These are phyloP conservation scores for Entelexis paramagnoliae DNA, from an alignment of 1,139 yeast species.

Conservation along the genomic window DNA sequence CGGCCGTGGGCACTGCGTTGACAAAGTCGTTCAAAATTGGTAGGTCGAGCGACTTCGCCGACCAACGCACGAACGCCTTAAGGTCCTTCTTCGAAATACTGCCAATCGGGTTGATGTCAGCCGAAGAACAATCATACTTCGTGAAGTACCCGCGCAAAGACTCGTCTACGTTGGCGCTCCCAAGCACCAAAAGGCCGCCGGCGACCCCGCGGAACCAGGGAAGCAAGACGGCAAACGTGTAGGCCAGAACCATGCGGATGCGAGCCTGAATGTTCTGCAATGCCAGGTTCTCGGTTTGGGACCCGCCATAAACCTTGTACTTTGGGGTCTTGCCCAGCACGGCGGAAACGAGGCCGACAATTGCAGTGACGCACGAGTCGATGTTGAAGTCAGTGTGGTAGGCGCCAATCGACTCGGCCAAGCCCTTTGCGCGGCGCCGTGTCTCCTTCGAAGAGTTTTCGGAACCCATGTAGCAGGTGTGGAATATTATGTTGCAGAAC, in stretches of 20 bases:
- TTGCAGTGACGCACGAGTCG: conserved; percentile 70
- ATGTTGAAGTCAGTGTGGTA: conserved; percentile 86
- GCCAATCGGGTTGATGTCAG: conserved; percentile 95
- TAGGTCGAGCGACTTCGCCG: conserved; percentile 53
- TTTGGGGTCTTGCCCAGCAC: conserved; percentile 86
- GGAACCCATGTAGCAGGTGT: conserved; percentile 93
- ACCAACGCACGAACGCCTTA: conserved; percentile 74
- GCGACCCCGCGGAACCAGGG: conserved; percentile 84
- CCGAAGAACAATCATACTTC: conserved; percentile 92
- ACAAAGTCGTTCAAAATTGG: conserved; percentile 72
- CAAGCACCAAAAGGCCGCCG: conserved; percentile 79
- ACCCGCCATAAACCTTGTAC: conserved; percentile 87
- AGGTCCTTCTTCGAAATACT: conserved; percentile 91
- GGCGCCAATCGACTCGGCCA: conserved; percentile 69
- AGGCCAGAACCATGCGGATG: conserved; percentile 85
- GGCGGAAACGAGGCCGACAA: conserved; percentile 64
- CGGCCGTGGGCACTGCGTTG: conserved; percentile 94
- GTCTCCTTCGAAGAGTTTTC: conserved; percentile 84
- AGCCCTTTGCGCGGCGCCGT: conserved; percentile 65
- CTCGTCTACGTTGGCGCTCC: conserved; percentile 97
- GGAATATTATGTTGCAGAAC: conserved; percentile 63
- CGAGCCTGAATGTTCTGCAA: conserved; percentile 94
- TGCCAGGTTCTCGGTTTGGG: conserved; percentile 82
- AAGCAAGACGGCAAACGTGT: conserved; percentile 81
- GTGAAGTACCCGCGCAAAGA: conserved; percentile 91